Base-by-base conservation (phyloP, 164 flowering plant genomes). In the Malania oleifera region DNA sequence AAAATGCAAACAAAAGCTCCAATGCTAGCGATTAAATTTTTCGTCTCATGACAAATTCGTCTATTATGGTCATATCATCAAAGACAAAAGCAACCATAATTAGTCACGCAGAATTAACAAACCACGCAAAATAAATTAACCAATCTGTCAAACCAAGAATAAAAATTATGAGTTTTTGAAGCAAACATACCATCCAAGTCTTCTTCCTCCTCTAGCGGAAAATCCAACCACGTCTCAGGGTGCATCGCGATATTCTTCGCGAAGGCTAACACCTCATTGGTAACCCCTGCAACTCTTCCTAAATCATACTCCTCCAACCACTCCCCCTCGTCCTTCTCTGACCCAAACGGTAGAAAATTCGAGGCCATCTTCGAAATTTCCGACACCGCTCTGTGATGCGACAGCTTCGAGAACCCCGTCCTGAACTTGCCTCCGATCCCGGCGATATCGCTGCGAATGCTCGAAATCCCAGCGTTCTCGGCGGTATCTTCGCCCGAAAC, bases 171-270 rank as follows among this genome's bases (percentile, higher is more conserved):
- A 31, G 22, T 43, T 4, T 5, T 43, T 5, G 12, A 54, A 65
- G 34, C 2, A n/a, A 20, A 45, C 69, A 34, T 70, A 90, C 99
- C 97, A 48, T 88, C 92, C 2, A 72, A 54, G 48, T 90, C 91
- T 24, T 93, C 96, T 27, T 90, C 96, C n/a, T 85, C 89, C 1
- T 73, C 80, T n/a, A 88, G 61, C 14, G 99, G 97, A 65, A 88
- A 93, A 77, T 93, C 97, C 74, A 93, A 63, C 99, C 99, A 93
- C 5, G 99, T 93, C 72, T 93, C 99, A 0, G 99, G 97, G 72
- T 90, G 97, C 89, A 81, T 84, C 14, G 91, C 77, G 1, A 90
- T 93, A 45, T 93, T 88, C 72, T 71, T 74, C 0, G 95, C 99
- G 59, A 93, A 93, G 3, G 89, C 67, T 79, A 93, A 62, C 15